Conservation (phyloP, 305 asterid genomes). For the Ilex paraguariensis region DNA sequence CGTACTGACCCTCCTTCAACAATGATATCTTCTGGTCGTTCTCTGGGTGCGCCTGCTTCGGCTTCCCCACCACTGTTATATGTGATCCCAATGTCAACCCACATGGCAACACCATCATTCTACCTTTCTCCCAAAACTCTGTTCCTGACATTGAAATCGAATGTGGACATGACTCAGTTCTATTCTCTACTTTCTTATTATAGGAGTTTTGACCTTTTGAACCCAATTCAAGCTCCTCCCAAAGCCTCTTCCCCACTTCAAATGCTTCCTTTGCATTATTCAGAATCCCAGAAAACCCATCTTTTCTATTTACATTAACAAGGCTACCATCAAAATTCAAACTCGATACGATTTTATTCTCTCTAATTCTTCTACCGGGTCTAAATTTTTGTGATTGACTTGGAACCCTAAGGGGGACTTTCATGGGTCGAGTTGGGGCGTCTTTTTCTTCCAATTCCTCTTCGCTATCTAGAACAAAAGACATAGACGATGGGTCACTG, state of each 20-base stretch:
- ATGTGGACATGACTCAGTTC: slow-evolving; percentile 46
- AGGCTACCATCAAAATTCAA: slow-evolving; percentile 54
- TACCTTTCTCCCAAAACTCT: slow-evolving; percentile 44
- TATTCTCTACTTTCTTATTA: slow-evolving; percentile 26
- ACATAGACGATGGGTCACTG: slow-evolving; percentile 32
- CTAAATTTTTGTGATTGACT: slow-evolving; percentile 16
- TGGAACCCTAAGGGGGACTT: slow-evolving; percentile 23
- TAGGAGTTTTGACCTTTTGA: slow-evolving; percentile 13
- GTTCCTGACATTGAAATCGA: slow-evolving; percentile 52
- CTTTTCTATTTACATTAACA: slow-evolving; percentile 31
- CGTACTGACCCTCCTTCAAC: slow-evolving; percentile 65
- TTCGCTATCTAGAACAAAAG: slow-evolving; percentile 51
- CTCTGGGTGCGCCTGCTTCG: slow-evolving; percentile 70
- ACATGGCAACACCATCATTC: slow-evolving; percentile 73
- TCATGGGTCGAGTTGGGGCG: slow-evolving; percentile 34
- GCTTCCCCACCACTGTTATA: slow-evolving; percentile 73
- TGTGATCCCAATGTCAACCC: slow-evolving; percentile 90
- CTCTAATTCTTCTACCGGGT: slow-evolving; percentile 34
- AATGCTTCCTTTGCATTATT: slow-evolving; percentile 71
- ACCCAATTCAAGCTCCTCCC: slow-evolving; percentile 60
- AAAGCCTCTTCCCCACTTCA: slow-evolving; percentile 54
- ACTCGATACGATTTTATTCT: slow-evolving; percentile 37
- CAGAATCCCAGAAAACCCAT: slow-evolving; percentile 41
- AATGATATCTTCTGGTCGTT: slow-evolving; percentile 72
- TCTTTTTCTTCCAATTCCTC: slow-evolving; percentile 38